Percentiles rank a stretch among this genome's conserved stretches.
Evolutionary conservation across 768 basidiomycete species (phyloP).

Genomic region (Terana coerulea): DNA sequence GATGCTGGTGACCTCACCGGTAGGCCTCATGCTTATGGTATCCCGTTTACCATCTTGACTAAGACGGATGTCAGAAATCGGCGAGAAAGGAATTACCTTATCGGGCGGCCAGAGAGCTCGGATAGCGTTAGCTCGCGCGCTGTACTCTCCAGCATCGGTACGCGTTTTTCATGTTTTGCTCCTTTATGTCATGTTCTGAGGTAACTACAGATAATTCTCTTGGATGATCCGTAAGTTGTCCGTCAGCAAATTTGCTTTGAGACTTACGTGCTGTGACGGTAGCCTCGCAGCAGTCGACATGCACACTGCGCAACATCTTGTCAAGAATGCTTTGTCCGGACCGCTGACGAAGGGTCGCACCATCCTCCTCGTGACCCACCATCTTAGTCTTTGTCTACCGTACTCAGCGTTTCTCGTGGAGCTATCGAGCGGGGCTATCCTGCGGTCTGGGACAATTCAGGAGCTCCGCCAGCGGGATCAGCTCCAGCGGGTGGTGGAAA

Average conservation of each 20-base stretch:
- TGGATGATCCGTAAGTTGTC: constrained; percentile 65
- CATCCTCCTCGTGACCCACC: constrained; percentile 81
- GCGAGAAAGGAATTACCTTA: constrained; percentile 77
- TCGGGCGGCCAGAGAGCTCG: constrained; percentile 74
- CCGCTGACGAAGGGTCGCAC: constrained; percentile 61
- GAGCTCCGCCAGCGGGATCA: constrained; percentile 42
- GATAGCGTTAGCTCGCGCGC: constrained; percentile 71
- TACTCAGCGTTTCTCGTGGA: constrained; percentile 66
- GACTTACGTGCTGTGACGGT: neutral
- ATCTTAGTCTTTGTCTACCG: constrained; percentile 69
- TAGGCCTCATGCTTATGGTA: constrained; percentile 19
- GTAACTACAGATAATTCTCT: constrained; percentile 44
- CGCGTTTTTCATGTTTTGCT: constrained; percentile 5
- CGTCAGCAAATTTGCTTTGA: constrained; percentile 7
- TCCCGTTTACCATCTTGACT: neutral
- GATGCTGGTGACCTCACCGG: constrained; percentile 79
- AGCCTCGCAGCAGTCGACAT: constrained; percentile 72
- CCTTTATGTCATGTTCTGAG: neutral
- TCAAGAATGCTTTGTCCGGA: constrained; percentile 59
- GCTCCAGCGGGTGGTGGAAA: constrained; percentile 42
- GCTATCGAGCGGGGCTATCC: constrained; percentile 44
- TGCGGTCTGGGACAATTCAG: constrained; percentile 47
- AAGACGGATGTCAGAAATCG: constrained; percentile 49
- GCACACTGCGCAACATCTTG: constrained; percentile 72
- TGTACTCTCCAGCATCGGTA: constrained; percentile 69